Conservation (phyloP, 805 yeast species). For the Middelhovenomyces tepae region DNA sequence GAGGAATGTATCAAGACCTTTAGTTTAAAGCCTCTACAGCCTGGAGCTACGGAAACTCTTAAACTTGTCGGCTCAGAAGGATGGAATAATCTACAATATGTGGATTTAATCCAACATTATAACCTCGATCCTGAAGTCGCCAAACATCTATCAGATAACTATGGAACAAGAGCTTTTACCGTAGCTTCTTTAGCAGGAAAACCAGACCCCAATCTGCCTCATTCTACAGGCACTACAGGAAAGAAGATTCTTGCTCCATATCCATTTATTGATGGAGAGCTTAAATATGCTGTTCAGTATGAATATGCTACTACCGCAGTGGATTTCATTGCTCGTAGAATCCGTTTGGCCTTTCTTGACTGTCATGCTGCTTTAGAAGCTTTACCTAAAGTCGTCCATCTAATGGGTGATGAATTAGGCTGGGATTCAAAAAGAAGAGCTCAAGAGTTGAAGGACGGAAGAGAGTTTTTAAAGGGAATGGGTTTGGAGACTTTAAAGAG, state of each 20-base stretch:
- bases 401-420: slow-evolving; percentile 69
- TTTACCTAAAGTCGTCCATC: slow-evolving; percentile 75
- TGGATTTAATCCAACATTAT: slow-evolving; percentile 74
- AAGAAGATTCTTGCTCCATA: slow-evolving; percentile 48
- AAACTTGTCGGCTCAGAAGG: slow-evolving; percentile 74
- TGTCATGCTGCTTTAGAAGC: slow-evolving; percentile 74
- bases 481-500: no score
- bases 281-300: slow-evolving; percentile 67
- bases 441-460: slow-evolving; percentile 33
- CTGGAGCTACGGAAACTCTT: slow-evolving; percentile 36
- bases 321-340: slow-evolving; percentile 88
- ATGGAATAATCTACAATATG: slow-evolving; percentile 63
- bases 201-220: slow-evolving; percentile 21
- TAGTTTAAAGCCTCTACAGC: slow-evolving; percentile 29
- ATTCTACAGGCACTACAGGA: slow-evolving; percentile 24
- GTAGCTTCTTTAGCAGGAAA: slow-evolving; percentile 48
- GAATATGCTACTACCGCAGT: slow-evolving; percentile 84
- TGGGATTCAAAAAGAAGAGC: slow-evolving; percentile 61
- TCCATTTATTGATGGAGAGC: slow-evolving; percentile 79
- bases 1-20: slow-evolving; percentile 53
- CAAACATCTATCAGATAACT: slow-evolving; percentile 72
- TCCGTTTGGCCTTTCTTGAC: slow-evolving; percentile 85
- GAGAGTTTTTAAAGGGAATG: slow-evolving; percentile 31
- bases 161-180: slow-evolving; percentile 72
- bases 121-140: slow-evolving; percentile 66